Conservation (phyloP, 2,329 filamentous ascomycete species). For the Monilinia fructigena region DNA sequence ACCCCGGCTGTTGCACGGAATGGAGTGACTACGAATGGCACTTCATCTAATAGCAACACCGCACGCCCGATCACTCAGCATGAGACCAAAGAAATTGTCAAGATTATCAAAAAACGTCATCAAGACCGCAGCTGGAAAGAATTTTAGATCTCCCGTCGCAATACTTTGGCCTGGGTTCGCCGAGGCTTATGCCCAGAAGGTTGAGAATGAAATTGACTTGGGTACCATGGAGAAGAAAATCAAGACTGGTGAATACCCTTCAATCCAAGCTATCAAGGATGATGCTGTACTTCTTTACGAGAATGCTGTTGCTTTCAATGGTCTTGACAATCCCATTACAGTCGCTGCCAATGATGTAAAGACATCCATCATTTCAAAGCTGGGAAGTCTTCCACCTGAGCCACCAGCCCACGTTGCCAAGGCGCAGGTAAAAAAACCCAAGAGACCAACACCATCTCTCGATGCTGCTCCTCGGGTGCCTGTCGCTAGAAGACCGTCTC, state of each 20-base stretch:
- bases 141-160: conserved; percentile 78
- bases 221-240: conserved; percentile 77
- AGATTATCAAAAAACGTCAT: conserved; percentile 71
- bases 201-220: conserved; percentile 82
- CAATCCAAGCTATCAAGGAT: conserved; percentile 68
- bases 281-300: conserved; percentile 76
- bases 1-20: conserved; percentile 29
- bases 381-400: conserved; percentile 47
- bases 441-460: conserved; percentile 53
- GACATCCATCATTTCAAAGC: conserved; percentile 57
- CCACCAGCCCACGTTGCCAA: conserved; percentile 45
- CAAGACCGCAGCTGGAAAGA: conserved; percentile 76
- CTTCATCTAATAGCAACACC: conserved; percentile 22
- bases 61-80: conserved; percentile 50
- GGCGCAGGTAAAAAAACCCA: conserved; percentile 58
- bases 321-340: conserved; percentile 71
- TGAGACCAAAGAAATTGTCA: conserved; percentile 62
- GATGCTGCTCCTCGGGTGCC: conserved; percentile 41
- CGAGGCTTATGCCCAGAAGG: conserved; percentile 64
- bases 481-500: conserved; percentile 42
- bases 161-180: conserved; percentile 73
- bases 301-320: conserved; percentile 83
- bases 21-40: conserved; percentile 30
- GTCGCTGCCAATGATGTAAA: conserved; percentile 54
- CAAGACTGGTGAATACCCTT: conserved; percentile 63